phyloP scores from a whole-genome alignment of 306 rosid genomes.

The Boehmeria nivea region DNA sequence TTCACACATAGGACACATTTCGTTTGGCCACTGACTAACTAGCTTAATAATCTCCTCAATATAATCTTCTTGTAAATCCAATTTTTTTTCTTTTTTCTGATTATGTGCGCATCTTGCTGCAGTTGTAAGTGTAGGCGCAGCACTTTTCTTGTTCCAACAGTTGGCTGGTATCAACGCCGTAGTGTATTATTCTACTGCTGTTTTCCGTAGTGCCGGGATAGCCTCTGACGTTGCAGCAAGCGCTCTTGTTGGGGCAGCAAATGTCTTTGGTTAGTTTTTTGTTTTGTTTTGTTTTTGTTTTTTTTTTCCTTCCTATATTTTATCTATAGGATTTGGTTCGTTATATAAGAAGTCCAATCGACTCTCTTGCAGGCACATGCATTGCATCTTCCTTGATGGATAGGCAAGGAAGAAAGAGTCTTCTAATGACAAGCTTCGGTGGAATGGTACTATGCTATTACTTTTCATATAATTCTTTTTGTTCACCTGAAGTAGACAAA shows the following conservation, averaged over 20 bases:
- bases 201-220: conserved; percentile 89
- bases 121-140: conserved; percentile 86
- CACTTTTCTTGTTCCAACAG: conserved; percentile 90
- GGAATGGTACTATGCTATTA: conserved; percentile 73
- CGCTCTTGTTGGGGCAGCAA: conserved; percentile 92
- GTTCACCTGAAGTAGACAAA: background rate
- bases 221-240: conserved; percentile 96
- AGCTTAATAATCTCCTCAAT: no score
- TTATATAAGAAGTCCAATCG: conserved; percentile 15
- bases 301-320: no score
- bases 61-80: no score
- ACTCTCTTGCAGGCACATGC: conserved; percentile 56
- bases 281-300: background rate
- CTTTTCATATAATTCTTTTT: background rate
- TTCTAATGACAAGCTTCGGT: conserved; percentile 73
- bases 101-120: conserved; percentile 27
- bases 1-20: no score
- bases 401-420: conserved; percentile 78
- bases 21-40: no score
- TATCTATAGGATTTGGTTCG: no score
- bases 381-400: conserved; percentile 95
- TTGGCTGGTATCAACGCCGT: conserved; percentile 96
- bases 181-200: conserved; percentile 88
- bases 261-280: conserved; percentile 71
- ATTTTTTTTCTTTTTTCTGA: no score